Base-by-base conservation (phyloP, 2,329 filamentous ascomycete genomes). In the Daldinia eschscholtzii region DNA sequence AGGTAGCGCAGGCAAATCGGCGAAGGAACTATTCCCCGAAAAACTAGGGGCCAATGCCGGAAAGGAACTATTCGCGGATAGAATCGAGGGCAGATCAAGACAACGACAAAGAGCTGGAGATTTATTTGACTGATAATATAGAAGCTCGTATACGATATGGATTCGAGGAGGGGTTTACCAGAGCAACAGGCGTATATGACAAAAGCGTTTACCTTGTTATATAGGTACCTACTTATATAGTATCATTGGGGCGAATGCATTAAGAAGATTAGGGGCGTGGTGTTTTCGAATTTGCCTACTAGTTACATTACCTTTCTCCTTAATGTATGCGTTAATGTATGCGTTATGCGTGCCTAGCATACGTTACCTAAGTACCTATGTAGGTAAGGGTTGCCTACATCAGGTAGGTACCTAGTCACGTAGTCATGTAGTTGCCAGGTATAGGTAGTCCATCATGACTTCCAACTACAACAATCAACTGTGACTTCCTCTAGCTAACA, bases 101-200 rank as follows among this genome's bases (percentile, higher is more conserved):
- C 85, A 83, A 69, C 86, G 92, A 71, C 88, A 91, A 73, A 89
- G 84, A 76, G 92, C 92, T 0, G 90, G 93, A 74, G 92, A 94
- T 80, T 82, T 92, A 70, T 94, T 93, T 77, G 84, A 85, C 68
- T 93, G 79, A 86, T 39, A 6, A 39, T 39, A 39, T 57, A 10
- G 26, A 30, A 35, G n/a, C 9, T 33, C 6, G n/a, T 26, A 30
- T 52, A 6, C 26, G 28, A 52, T 12, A 52, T 52, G 26, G 28
- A 52, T 52, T 52, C n/a, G 10, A 1, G 15, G 46, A 33, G 6
- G 26, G 46, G 26, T 3, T 9, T 9, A 52, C 26, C 9, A 18
- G 6, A 26, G 15, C 18, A 26, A 33, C 26, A 33, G 46, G 46
- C 46, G 15, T 33, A 52, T 52, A 52, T 18, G 15, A 33, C 13